phyloP scores from a whole-genome alignment of 345 rosid species.

The Acer campestre region DNA sequence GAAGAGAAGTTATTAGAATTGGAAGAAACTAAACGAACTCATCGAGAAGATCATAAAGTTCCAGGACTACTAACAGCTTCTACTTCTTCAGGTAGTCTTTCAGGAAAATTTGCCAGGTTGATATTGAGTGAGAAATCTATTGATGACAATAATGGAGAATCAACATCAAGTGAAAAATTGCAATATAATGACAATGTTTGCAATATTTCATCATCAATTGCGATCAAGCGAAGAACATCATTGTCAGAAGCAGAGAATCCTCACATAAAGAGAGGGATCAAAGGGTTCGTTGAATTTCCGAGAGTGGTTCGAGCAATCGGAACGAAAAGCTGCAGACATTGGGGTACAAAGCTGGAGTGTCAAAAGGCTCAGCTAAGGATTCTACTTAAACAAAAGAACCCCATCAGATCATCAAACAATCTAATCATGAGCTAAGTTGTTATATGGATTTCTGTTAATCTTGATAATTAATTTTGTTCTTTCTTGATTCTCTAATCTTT shows the following conservation, averaged over 20 bases:
- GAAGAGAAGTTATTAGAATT: constrained; percentile 69
- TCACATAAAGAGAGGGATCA: constrained; percentile 82
- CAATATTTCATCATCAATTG: constrained; percentile 25
- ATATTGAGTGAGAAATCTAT: constrained; percentile 26
- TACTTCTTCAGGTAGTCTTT: constrained; percentile 24
- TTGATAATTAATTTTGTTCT: constrained; percentile 11
- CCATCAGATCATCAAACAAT: constrained; percentile 47
- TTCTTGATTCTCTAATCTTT: too few species aligned
- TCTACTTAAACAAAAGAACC: constrained; percentile 65
- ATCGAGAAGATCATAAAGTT: constrained; percentile 25
- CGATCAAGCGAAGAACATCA: constrained; percentile 30
- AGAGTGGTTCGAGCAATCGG: constrained; percentile 69
- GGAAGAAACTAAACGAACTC: constrained; percentile 30
- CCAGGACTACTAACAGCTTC: constrained; percentile 26
- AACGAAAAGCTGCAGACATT: constrained; percentile 59
- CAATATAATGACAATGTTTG: constrained; percentile 21
- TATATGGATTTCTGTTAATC: not conserved
- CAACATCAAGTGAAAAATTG: constrained; percentile 24
- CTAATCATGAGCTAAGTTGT: constrained; percentile 19
- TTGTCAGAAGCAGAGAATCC: constrained; percentile 76
- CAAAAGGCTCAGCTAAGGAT: constrained; percentile 80
- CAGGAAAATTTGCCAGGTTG: constrained; percentile 37
- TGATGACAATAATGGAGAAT: constrained; percentile 17
- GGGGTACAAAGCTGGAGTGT: constrained; percentile 83
- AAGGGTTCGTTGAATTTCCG: constrained; percentile 85